A percentile compares a stretch with the other conserved stretches of the same genome.
These are phyloP conservation scores for Trichoderma reesei DNA, from an alignment of 495 filamentous ascomycete species.

Conservation along the genomic window DNA sequence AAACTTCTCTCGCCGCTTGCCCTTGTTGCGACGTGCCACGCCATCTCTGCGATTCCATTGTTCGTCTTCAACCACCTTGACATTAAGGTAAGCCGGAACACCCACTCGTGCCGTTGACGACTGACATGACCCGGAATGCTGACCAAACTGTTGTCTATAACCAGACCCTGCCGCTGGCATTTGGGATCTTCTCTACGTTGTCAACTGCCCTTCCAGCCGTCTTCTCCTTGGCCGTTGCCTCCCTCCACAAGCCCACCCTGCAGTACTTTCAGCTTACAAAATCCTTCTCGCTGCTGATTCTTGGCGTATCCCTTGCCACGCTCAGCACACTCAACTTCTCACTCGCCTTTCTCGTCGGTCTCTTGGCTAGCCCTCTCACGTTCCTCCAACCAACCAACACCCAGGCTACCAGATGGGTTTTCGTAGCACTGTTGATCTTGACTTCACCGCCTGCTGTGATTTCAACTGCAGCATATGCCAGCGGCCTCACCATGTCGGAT, in stretches of 20 bases:
- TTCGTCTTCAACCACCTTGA: conserved; percentile 74
- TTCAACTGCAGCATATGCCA: conserved; percentile 40
- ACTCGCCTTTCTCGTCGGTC: conserved; percentile 75
- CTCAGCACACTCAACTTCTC: conserved; percentile 96
- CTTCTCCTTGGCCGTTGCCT: conserved; percentile 43
- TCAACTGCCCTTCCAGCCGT: conserved; percentile 52
- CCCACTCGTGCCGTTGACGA: neutral
- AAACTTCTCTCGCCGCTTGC: conserved; percentile 68
- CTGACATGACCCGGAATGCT: neutral
- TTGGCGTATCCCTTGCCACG: conserved; percentile 84
- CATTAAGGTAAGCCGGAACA: conserved; percentile 40
- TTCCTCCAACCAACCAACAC: conserved; percentile 51
- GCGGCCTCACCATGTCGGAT: conserved; percentile 38
- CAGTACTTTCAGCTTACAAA: conserved; percentile 73
- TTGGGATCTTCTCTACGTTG: conserved; percentile 44
- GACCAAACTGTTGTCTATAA: conserved; percentile 16
- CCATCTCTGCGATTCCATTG: conserved; percentile 72
- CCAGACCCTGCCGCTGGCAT: conserved; percentile 49
- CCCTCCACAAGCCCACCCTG: conserved; percentile 40
- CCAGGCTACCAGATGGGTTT: conserved; percentile 18
- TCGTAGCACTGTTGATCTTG: conserved; percentile 37
- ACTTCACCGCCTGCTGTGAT: conserved; percentile 60
- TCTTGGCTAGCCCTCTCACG: conserved; percentile 64
- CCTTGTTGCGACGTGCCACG: conserved; percentile 61
- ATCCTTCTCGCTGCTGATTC: conserved; percentile 81